Conservation (phyloP, 2,329 filamentous ascomycete species). For the Aspergillus terreus region DNA sequence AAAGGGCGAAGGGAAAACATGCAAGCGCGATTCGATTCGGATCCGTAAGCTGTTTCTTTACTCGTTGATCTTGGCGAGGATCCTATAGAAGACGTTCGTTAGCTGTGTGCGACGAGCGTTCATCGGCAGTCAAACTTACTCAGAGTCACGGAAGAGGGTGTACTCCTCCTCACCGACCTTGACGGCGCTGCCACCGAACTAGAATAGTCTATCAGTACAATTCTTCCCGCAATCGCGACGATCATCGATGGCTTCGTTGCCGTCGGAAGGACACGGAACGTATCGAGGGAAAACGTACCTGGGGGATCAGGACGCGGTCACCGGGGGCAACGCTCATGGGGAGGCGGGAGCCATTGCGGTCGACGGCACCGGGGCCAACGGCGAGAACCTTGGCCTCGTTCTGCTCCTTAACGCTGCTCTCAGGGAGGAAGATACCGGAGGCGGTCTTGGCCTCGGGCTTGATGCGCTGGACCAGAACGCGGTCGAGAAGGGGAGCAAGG, state of each 20-base stretch:
- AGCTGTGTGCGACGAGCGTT: background rate
- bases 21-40: constrained; percentile 6
- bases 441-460: constrained; percentile 97
- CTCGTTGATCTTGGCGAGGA: constrained; percentile 99
- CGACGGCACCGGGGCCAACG: constrained; percentile 82
- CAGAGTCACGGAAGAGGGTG: constrained; percentile 92
- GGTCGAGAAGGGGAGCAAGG: constrained; percentile 93
- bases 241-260: background rate
- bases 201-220: constrained; percentile 19
- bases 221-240: background rate
- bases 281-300: constrained; percentile 55
- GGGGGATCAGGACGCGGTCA: constrained; percentile 92
- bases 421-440: constrained; percentile 94
- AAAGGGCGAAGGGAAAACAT: constrained; percentile 17
- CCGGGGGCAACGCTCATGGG: constrained; percentile 77
- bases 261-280: constrained; percentile 9
- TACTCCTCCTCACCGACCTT: constrained; percentile 98
- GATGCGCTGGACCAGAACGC: constrained; percentile 94
- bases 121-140: constrained; percentile 61
- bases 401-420: constrained; percentile 94
- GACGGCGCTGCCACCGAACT: constrained; percentile 92
- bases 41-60: constrained; percentile 46
- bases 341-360: constrained; percentile 85
- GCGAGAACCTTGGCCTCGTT: constrained; percentile 97
- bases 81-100: constrained; percentile 52